Percentiles rank a stretch among this genome's conserved stretches.
phyloP scores from a whole-genome alignment of 1,139 yeast species.

The Candida mesenterica region DNA sequence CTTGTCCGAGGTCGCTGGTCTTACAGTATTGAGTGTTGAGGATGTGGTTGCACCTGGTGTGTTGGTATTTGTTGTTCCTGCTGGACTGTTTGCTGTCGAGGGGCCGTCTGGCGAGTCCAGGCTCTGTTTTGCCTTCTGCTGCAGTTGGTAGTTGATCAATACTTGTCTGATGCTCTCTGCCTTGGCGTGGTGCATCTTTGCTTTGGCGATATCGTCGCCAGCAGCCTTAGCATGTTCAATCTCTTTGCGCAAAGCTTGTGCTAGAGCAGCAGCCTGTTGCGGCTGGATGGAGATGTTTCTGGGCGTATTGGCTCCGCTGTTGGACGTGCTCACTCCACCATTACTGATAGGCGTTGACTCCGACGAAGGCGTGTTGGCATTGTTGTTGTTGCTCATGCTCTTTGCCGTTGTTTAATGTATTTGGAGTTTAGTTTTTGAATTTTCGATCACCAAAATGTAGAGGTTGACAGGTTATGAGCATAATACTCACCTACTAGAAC shows the following conservation, averaged over 20 bases:
- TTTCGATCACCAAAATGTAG: no score
- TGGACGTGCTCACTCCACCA: not conserved
- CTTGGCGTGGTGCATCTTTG: slow-evolving; percentile 61
- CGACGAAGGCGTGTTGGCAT: not conserved
- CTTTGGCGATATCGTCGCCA: slow-evolving; percentile 57
- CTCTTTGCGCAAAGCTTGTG: slow-evolving; percentile 58
- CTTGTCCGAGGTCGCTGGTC: slow-evolving; percentile 7
- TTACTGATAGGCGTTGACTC: not conserved
- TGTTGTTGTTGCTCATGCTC: slow-evolving; percentile 4
- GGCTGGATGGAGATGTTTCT: slow-evolving; percentile 5
- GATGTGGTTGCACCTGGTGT: slow-evolving; percentile 21
- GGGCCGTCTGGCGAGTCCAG: slow-evolving; percentile 8
- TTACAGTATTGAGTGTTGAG: slow-evolving; percentile 5
- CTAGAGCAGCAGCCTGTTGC: slow-evolving; percentile 60
- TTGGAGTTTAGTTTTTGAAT: no score
- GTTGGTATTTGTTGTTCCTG: slow-evolving; percentile 18
- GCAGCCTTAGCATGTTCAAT: slow-evolving; percentile 60
- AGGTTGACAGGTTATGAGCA: no score
- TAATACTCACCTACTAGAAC: no score
- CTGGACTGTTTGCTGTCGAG: slow-evolving; percentile 7
- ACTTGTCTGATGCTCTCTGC: slow-evolving; percentile 65
- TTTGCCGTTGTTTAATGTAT: not conserved
- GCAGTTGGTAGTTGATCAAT: slow-evolving; percentile 42
- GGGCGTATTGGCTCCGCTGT: not conserved
- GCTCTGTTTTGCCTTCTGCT: slow-evolving; percentile 19